A percentile compares a stretch with the other conserved stretches of the same genome.
phyloP scores from a whole-genome alignment of 1,139 yeast genomes.

The Blastobotrys indianensis region DNA sequence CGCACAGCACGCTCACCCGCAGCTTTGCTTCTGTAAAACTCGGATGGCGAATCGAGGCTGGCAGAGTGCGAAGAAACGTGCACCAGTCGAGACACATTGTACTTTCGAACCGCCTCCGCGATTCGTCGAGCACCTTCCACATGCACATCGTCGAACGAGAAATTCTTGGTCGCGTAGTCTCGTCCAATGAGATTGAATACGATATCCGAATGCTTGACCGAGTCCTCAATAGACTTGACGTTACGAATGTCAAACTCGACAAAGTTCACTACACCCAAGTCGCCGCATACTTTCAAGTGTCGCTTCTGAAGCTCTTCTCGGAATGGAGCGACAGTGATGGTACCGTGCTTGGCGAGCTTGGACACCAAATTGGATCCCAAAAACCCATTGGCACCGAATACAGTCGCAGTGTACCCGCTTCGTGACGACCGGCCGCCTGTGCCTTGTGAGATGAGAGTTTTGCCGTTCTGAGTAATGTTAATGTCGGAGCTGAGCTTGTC shows the following conservation, averaged over 20 bases:
- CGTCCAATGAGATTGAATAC: slow-evolving; percentile 79
- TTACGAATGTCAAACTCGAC: slow-evolving; percentile 82
- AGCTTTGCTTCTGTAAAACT: slow-evolving; percentile 75
- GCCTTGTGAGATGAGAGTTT: slow-evolving; percentile 64
- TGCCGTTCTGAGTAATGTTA: slow-evolving; percentile 71
- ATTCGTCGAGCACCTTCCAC: slow-evolving; percentile 75
- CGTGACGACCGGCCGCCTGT: slow-evolving; percentile 77
- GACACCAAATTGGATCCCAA: slow-evolving; percentile 69
- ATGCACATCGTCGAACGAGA: slow-evolving; percentile 76
- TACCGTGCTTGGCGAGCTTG: slow-evolving; percentile 77
- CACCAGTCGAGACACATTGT: slow-evolving; percentile 67
- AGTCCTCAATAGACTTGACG: slow-evolving; percentile 66
- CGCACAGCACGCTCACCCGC: slow-evolving; percentile 67
- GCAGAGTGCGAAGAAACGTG: slow-evolving; percentile 84
- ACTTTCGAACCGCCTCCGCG: slow-evolving; percentile 65
- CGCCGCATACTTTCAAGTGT: slow-evolving; percentile 78
- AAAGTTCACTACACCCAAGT: slow-evolving; percentile 80
- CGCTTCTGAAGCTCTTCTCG: slow-evolving; percentile 77
- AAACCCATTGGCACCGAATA: slow-evolving; percentile 78
- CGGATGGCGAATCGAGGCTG: slow-evolving; percentile 58
- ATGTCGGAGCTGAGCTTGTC: slow-evolving; percentile 49
- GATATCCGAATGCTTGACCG: slow-evolving; percentile 76
- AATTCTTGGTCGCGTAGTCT: slow-evolving; percentile 73
- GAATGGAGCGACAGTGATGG: slow-evolving; percentile 67
- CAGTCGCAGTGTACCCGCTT: slow-evolving; percentile 88